These are phyloP conservation scores for Rutstroemia sp. DNA, from an alignment of 2,329 filamentous ascomycete species.

Conservation along the genomic window DNA sequence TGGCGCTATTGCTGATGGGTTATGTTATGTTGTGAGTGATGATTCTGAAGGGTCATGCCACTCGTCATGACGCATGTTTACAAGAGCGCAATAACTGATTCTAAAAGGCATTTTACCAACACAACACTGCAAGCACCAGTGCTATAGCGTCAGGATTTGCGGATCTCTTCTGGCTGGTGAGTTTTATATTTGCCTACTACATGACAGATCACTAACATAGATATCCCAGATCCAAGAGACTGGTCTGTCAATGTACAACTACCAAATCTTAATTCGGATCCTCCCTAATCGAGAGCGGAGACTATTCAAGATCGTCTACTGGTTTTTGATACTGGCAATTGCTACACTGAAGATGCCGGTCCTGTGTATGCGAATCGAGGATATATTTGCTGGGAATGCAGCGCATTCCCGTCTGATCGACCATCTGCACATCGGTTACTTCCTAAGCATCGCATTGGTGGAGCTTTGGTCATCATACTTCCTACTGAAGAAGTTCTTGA, in stretches of 20 bases:
- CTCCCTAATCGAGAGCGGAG: conserved; percentile 36
- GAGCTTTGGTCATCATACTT: conserved; percentile 36
- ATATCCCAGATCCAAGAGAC: conserved; percentile 36
- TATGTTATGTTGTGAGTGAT: conserved; percentile 32
- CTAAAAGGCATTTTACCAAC: conserved; percentile 31
- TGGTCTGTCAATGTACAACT: conserved; percentile 41
- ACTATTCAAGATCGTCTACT: conserved; percentile 47
- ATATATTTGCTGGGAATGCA: conserved; percentile 22
- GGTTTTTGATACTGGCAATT: conserved; percentile 48
- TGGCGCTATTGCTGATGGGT: conserved; percentile 35
- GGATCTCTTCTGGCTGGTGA: conserved; percentile 36
- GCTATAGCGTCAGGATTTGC: conserved; percentile 34
- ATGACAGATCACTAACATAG: not conserved
- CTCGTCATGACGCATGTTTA: not conserved
- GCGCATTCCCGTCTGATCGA: conserved; percentile 26
- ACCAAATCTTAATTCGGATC: conserved; percentile 45
- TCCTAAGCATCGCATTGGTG: conserved; percentile 34
- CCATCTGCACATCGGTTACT: conserved; percentile 36
- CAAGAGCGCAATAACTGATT: not conserved
- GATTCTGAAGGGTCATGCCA: not conserved
- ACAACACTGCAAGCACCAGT: conserved; percentile 20
- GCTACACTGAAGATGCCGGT: conserved; percentile 39
- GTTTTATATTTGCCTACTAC: not conserved
- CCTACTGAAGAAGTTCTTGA: conserved; percentile 33
- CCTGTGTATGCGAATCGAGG: conserved; percentile 27